Base-by-base conservation (phyloP, 805 yeast species). In the Lachancea sp. region DNA sequence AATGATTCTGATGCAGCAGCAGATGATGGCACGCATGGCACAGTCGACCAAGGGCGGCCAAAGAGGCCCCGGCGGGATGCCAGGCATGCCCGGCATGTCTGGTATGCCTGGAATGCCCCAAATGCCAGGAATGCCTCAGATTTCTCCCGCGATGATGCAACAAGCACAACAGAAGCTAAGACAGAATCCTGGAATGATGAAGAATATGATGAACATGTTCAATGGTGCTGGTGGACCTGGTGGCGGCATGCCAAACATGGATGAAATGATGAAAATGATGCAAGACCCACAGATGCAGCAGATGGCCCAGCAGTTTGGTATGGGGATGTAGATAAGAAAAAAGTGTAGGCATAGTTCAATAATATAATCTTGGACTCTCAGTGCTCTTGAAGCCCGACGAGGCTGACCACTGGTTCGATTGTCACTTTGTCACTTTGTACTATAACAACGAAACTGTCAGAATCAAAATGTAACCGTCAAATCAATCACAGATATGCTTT, bases 21-120 rank as follows among this genome's bases (percentile, higher is more conserved):
- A 85, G 64, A 85, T 88, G 83, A 89, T 93, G 95, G 88, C 95
- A 0, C 74, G 81, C 43, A 86, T 91, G 93, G 96, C 96, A 2
- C 83, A 82, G 62, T 79, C 77, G 54, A 78, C 79, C 34, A 69
- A 69, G 53, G 73, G 79, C 15, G 59, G 60, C 2, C 55, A 52
- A 37, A 48, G 44, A 36, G 73, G 74, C 68, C 39, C 39, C 12
- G 66, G 66, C 25, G 51, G 45, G 50, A 41, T 58, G 65, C 60
- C 72, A 62, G 78, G 70, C n/a, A 69, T 70, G 72, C 79, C 72
- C 62, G 78, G 70, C n/a, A 69, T 70, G 72, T 79, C 81, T 45
- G 80, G 78, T 45, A 81, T 81, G 63, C 80, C 82, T 57, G 82
- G 75, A 47, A 74, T 77, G 75, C 70, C 71, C n/a, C 72, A 71